Evolutionary conservation across 768 basidiomycete species (phyloP), one percentile per base, ranked within the genome.

Genomic region (Boletellus emodensis): DNA sequence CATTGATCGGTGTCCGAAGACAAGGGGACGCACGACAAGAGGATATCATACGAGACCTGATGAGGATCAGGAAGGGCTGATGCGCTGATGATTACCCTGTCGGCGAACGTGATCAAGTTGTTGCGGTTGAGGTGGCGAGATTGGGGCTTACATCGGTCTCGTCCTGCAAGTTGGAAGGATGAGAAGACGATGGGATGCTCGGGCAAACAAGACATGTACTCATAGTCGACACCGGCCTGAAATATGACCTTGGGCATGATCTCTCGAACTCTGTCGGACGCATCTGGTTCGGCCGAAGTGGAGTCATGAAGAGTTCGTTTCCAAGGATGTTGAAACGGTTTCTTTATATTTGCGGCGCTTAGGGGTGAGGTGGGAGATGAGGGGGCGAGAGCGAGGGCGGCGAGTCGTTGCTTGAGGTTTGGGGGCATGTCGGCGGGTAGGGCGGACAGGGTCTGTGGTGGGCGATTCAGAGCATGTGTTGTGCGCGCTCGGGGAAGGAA

Each of bases 181-280:
- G 20, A 63, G 50, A 48, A 47, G 44, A 50, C 60, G 47, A 60
- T 32, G 39, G 37, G 15, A 18, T 11, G 37, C 42, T 46, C 22
- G 39, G 41, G 33, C n/a, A 11, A 20, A 38, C 10, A 37, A 18
- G 24, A 46, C 15, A 75, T 85, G 63, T 59, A 94, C 91, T 92
- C 90, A 56, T 82, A 92, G 70, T 94, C 91, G 50, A 91, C 86
- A 2, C 91, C 91, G 39, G 91, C 91, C 64, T 91, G 90, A 59
- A 87, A 91, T 40, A 93, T 90, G 71, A 93, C 74, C 64, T 74
- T 81, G 35, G 71, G 62, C 73, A 93, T 78, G 26, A 86, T 78
- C 14, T 83, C 78, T 54, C 87, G 83, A 12, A 89, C 66, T 52
- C 69, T 72, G 39, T 81, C 76, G 40, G 62, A 59, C 7, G 52